Base-by-base conservation (phyloP, 2,329 filamentous ascomycete species). In the Calonectria montana region DNA sequence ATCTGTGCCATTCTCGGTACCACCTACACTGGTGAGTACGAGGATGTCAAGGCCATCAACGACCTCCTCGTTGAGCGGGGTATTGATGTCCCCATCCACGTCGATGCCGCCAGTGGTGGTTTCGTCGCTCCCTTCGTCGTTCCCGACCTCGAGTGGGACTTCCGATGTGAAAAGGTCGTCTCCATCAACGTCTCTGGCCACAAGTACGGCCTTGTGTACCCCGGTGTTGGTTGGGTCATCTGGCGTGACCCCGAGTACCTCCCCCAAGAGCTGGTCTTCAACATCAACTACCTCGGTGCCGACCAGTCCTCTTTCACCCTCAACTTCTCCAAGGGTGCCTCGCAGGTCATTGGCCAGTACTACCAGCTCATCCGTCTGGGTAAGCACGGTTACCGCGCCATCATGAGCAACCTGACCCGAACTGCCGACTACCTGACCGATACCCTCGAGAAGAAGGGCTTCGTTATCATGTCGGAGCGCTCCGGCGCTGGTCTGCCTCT, bases 261-360 rank as follows among this genome's bases (percentile, higher is more conserved):
- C 3, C 96, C 96, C 9, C 89, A 96, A 81, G 96, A 98, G 80
- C 92, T 98, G 25, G 95, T 98, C 79, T 98, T 98, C 91, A 98
- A 98, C 89, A 98, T 98, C 90, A 98, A 98, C 89, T 98, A 98
- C 86, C 93, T 98, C 7, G 96, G 96, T 62, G 96, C 96, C 13
- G 95, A 98, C 81, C 96, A 98, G 83, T 93, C 95, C 2, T 98
- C 95, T 3, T 98, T 98, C 86, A 98, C 96, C 0, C 91, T 98
- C 71, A 98, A 98, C 88, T 98, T 98, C 88, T 97, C 94, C 81
- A 97, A 98, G 83, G 96, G 96, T 69, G 96, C 96, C 15, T 95
- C 93, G 7, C 96, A 98, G 82, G 94, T 98, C 80, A 97, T 98
- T 73, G 96, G 94, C 31, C 96, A 98, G 85, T 98, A 98, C 87